Evolutionary conservation across 2,329 filamentous ascomycete genomes (phyloP).

Genomic region (Blastomyces gilchristii): DNA sequence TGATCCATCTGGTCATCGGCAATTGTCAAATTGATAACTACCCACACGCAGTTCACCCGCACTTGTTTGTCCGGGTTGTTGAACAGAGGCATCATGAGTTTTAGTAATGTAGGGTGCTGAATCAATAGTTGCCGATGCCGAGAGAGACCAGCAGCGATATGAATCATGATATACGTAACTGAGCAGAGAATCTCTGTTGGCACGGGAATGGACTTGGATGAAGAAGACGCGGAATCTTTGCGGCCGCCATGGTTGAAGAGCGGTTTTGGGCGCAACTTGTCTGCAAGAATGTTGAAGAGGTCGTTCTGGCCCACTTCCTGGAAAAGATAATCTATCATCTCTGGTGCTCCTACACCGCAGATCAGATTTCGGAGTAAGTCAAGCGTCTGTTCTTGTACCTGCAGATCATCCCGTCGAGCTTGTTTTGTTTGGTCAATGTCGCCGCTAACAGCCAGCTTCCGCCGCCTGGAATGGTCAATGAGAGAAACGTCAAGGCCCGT

Average conservation of each 20-base stretch:
- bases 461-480: constrained; percentile 31
- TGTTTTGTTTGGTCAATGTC: constrained; percentile 59
- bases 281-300: constrained; percentile 69
- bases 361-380: constrained; percentile 87
- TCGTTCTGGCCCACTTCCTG: constrained; percentile 62
- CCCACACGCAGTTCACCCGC: constrained; percentile 67
- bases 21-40: constrained; percentile 78
- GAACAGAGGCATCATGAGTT: constrained; percentile 62
- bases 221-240: constrained; percentile 13
- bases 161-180: constrained; percentile 72
- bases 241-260: constrained; percentile 21
- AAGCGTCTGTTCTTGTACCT: constrained; percentile 82
- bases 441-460: constrained; percentile 44
- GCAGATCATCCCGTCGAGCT: constrained; percentile 65
- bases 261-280: constrained; percentile 56
- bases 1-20: constrained; percentile 63
- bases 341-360: constrained; percentile 49
- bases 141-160: constrained; percentile 73
- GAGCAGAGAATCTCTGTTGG: constrained; percentile 60
- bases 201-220: constrained; percentile 23
- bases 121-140: constrained; percentile 69
- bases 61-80: constrained; percentile 62
- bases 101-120: constrained; percentile 64
- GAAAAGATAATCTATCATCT: constrained; percentile 80
- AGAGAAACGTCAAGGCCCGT: constrained; percentile 30